phyloP scores from a whole-genome alignment of 768 basidiomycete species.

The Kondoa subrosea region DNA sequence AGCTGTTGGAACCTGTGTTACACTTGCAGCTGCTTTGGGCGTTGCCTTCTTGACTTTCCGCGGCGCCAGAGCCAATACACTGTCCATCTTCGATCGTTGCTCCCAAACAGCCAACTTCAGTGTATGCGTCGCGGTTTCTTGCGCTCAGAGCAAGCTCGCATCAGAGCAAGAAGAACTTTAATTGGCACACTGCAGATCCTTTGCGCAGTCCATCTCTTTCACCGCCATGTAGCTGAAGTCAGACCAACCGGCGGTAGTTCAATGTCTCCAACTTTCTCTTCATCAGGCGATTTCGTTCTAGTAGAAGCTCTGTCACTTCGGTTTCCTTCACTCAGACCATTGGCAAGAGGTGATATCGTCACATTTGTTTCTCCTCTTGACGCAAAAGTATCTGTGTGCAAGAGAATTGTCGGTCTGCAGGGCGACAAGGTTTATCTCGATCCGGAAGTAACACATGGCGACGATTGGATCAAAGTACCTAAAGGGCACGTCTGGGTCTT shows the following conservation, averaged over 20 bases:
- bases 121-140: neutral
- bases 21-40: neutral
- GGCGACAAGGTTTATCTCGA: conserved; percentile 11
- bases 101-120: neutral
- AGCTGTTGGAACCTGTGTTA: neutral
- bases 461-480: conserved; percentile 59
- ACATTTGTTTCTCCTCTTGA: conserved; percentile 53
- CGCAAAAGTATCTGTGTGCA: conserved; percentile 32
- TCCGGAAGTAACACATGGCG: conserved; percentile 36
- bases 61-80: neutral
- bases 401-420: conserved; percentile 38
- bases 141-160: neutral
- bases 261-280: conserved; percentile 1
- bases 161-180: neutral
- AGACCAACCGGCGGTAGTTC: neutral
- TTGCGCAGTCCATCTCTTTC: neutral
- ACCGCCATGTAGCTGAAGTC: neutral
- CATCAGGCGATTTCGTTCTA: conserved; percentile 9
- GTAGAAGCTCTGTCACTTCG: neutral
- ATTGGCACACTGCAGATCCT: neutral
- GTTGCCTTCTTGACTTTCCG: neutral
- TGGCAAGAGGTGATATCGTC: conserved; percentile 61
- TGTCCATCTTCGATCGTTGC: neutral
- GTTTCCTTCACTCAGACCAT: neutral
- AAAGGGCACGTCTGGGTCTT: conserved; percentile 75